A percentile compares a stretch with the other conserved stretches of the same genome.
These are phyloP conservation scores for Phytomonas sp. DNA, from an alignment of 208 protist genomes.

Conservation along the genomic window DNA sequence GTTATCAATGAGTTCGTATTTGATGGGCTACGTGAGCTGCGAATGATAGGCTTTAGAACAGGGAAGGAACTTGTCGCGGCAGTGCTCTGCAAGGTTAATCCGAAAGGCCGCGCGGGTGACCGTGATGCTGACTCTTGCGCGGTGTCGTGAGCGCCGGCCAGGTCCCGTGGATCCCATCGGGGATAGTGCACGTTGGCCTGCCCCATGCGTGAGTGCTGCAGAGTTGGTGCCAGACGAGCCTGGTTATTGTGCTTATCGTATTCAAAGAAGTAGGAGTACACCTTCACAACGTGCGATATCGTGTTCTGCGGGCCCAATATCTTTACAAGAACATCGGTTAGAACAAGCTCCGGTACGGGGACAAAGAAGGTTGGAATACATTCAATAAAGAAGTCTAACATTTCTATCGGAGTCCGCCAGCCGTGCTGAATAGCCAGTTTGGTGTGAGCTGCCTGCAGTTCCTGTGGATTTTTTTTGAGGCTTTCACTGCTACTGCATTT, in stretches of 20 bases:
- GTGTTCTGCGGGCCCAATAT: conserved; percentile 37
- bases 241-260: conserved; percentile 19
- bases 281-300: conserved; percentile 42
- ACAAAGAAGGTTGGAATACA: conserved; percentile 75
- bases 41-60: conserved; percentile 14
- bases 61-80: conserved; percentile 16
- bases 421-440: conserved; percentile 43
- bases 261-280: conserved; percentile 74
- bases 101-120: background rate
- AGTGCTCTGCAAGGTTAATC: conserved; percentile 12
- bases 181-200: conserved; percentile 47
- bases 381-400: conserved; percentile 77
- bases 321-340: conserved; percentile 41
- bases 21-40: background rate
- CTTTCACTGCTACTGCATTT: conserved; percentile 17
- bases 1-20: background rate
- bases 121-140: background rate
- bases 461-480: conserved; percentile 11
- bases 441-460: conserved; percentile 45
- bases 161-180: background rate
- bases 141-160: background rate
- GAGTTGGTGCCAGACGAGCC: conserved; percentile 32
- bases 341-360: conserved; percentile 33
- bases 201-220: conserved; percentile 38
- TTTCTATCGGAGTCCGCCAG: conserved; percentile 43